Evolutionary conservation across 1,284 basidiomycete genomes (phyloP), one percentile per base, ranked within the genome.

Genomic region (Rhodotorula mucilaginosa): DNA sequence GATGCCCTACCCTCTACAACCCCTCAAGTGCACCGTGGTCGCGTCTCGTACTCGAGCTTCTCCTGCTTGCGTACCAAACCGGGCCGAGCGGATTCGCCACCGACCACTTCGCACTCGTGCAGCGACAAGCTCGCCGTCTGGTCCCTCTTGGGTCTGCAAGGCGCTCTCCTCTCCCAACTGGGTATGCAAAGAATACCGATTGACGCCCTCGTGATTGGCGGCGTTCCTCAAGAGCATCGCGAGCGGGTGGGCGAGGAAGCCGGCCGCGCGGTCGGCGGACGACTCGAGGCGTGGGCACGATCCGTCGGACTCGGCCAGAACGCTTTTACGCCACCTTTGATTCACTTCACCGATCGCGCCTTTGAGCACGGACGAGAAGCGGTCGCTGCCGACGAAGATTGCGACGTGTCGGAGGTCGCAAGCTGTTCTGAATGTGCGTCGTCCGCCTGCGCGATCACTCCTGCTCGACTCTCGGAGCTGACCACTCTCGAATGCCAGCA

Each of bases 61-160:
- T 89, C 91, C 12, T 88, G 90, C 19, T 82, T 96, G 56, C 88
- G 93, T 44, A 95, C 93, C 2, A 97, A 96, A 79, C 93, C 93
- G 2, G 81, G 83, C 18, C 87, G 93, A 65, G 88, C 90, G 0
- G 93, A 96, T 79, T 89, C 91, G 0, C 88, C 88, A 0, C 87
- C 88, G 0, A 91, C 93, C 2, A 81, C 86, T 2, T 92, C 86
- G 74, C 90, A 95, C 87, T 90, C 90, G 0, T 96, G 93, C 81
- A 92, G 90, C 75, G 93, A 97, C 81, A 97, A 97, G 81, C 89
- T 97, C 58, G 91, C 91, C 0, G 81, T 85, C 2, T 97, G 92
- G 91, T 86, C 84, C 72, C 86, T 89, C 0, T 81, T 92, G 2
- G 93, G 93, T 0, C 83, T 94, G n/a, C 92, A 94, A 79, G 93